Base-by-base conservation (phyloP, 768 basidiomycete genomes). In the Leccinum aurantiacum region DNA sequence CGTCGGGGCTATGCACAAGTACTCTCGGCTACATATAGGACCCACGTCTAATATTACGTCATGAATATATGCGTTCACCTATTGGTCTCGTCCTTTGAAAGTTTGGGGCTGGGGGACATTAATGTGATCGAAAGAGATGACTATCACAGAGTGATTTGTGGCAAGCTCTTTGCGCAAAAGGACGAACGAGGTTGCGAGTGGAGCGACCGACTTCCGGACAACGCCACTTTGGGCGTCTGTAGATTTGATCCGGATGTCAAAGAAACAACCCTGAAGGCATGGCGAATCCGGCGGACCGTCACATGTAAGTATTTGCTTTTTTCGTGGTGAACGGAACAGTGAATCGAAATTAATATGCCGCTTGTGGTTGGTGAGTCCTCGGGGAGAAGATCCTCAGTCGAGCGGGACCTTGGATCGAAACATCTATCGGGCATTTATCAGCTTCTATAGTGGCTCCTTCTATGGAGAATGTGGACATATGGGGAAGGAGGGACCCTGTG, bases 371-470 rank as follows among this genome's bases (percentile, higher is more conserved):
- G 4, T 4, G 37, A n/a, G 61, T 65, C 66, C 63, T 65, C 67
- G 68, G 65, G 58, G 50, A 67, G 62, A 60, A 65, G 69, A 68
- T 68, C 65, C 65, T 59, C 41, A 44, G 41, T 44, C 59, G 53
- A 44, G 52, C 9, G 29, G 3, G 41, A 29, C 51, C 68, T 70
- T 70, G 69, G 56, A 63, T 56, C 60, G 31, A 57, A 63, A 58
- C 50, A 60, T 58, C 57, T 51, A 60, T 59, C 52, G 53, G 47
- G 22, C 15, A 69, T 69, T 54, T 67, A 68, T 68, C 62, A 60
- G 19, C 68, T 70, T 70, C 65, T 2, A 31, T 57, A 25, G 27
- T 68, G 63, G 56, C 51, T 50, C 54, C 57, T 37, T 33, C 3
- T 33, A 19, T 19, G 44, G 38, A 47, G 11, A 41, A 29, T 49